Evolutionary conservation across 1,284 basidiomycete species (phyloP).

Genomic region (Heterobasidion occidentale): DNA sequence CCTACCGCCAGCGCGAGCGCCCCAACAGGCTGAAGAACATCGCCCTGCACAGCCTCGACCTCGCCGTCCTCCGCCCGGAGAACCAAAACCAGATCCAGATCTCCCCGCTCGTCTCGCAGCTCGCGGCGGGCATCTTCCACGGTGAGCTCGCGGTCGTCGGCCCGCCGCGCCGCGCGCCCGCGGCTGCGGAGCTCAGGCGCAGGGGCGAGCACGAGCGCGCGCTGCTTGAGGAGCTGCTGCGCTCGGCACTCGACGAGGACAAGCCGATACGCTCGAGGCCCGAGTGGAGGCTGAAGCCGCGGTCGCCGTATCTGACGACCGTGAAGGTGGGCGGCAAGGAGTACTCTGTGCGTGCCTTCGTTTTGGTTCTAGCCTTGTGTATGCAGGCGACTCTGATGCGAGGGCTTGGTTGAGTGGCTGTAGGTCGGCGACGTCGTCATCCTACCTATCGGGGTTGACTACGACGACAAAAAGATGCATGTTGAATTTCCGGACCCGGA

Average conservation of each 20-base stretch:
- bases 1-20: neutral
- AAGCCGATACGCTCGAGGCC: neutral
- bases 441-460: slow-evolving; percentile 24
- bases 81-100: slow-evolving; percentile 51
- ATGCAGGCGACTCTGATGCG: neutral
- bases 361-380: neutral
- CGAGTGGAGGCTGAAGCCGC: slow-evolving; percentile 4
- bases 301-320: slow-evolving; percentile 16
- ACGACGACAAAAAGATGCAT: slow-evolving; percentile 15
- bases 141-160: slow-evolving; percentile 49
- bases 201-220: neutral
- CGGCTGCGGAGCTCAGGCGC: neutral
- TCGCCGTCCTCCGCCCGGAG: slow-evolving; percentile 42
- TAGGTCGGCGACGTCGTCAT: neutral
- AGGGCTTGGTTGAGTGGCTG: too few relatives aligned
- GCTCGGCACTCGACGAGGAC: neutral
- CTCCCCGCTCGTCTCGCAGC: slow-evolving; percentile 43
- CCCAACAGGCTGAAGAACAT: neutral
- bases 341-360: slow-evolving; percentile 16
- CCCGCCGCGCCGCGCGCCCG: neutral
- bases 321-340: slow-evolving; percentile 27
- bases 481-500: slow-evolving; percentile 17
- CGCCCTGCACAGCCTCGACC: slow-evolving; percentile 36
- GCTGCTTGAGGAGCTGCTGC: neutral
- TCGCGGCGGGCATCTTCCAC: slow-evolving; percentile 42